Conservation (phyloP, 306 rosid genomes). For the Prunus mume region DNA sequence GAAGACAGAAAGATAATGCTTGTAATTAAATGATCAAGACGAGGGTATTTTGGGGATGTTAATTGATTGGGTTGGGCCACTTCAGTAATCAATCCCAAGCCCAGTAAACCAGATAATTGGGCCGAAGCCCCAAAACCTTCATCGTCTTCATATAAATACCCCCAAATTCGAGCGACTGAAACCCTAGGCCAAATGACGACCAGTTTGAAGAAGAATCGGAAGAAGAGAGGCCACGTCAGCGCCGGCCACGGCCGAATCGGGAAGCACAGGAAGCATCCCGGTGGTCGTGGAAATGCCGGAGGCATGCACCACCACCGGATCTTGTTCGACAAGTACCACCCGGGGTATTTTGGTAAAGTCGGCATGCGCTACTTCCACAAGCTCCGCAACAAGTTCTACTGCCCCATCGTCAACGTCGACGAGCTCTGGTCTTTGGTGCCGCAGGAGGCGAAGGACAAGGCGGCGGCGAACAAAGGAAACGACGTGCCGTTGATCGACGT, state of each 20-base stretch:
- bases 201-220: neutral
- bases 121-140: neutral
- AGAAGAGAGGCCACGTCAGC: constrained; percentile 17
- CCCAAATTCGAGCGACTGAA: neutral
- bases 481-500: constrained; percentile 6
- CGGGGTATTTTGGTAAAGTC: constrained; percentile 7
- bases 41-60: neutral
- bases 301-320: constrained; percentile 13
- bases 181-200: neutral
- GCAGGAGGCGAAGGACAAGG: constrained; percentile 6
- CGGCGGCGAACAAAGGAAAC: neutral
- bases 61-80: neutral
- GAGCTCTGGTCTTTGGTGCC: constrained; percentile 5
- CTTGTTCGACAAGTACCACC: constrained; percentile 13
- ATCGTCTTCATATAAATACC: neutral
- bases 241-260: constrained; percentile 10
- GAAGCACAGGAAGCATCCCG: constrained; percentile 16
- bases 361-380: constrained; percentile 11
- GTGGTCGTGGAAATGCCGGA: neutral
- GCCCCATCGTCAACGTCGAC: neutral
- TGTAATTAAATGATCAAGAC: neutral
- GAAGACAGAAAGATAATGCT: neutral
- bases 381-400: constrained; percentile 8
- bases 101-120: neutral
- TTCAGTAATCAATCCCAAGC: neutral